Evolutionary conservation across 176 grass and related monocot species (phyloP), one percentile per base, ranked within the genome.

Genomic region (Hordeum marinum): DNA sequence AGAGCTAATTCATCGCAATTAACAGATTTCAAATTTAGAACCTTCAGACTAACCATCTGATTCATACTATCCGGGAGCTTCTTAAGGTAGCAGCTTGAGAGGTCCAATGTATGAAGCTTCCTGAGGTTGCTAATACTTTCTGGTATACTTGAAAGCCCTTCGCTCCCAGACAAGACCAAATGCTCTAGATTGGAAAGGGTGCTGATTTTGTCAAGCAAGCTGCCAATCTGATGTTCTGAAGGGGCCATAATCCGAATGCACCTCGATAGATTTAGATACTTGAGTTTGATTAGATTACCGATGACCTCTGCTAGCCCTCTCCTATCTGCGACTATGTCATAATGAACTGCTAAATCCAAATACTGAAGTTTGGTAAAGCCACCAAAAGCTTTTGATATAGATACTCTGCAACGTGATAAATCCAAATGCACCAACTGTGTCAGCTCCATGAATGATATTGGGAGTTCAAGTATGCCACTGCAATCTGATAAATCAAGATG

Each of bases 361-460:
- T 78, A 61, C 9, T 78, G 55, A 2, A 80, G 60, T 20, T 76
- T 37, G 0, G 26, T 76, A 9, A 76, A 29, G 9, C 50, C 9
- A 7, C 74, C 48, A 4, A 76, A 35, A 35, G 26, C 11, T 66
- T 66, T 2, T 35, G 63, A 0, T 34, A 18, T 14, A 34, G 5
- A 66, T 5, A 15, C 1, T 34, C 0, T 0, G 41, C 78, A 81
- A 24, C 9, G 0, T 8, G 59, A 81, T 20, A 81, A 46, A 48
- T 87, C 25, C 14, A 87, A 12, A 83, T 75, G 42, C 4, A 52
- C 20, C 70, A 88, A 68, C 6, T 76, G 10, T 14, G 37, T 72
- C 15, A 67, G 63, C 31, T 34, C 8, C 2, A 6, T 9, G 20
- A 78, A 78, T 62, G 55, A 62, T 36, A 17, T 0, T 25, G 79